phyloP scores from a whole-genome alignment of 2,329 filamentous ascomycete genomes.

The Colletotrichum aenigma region DNA sequence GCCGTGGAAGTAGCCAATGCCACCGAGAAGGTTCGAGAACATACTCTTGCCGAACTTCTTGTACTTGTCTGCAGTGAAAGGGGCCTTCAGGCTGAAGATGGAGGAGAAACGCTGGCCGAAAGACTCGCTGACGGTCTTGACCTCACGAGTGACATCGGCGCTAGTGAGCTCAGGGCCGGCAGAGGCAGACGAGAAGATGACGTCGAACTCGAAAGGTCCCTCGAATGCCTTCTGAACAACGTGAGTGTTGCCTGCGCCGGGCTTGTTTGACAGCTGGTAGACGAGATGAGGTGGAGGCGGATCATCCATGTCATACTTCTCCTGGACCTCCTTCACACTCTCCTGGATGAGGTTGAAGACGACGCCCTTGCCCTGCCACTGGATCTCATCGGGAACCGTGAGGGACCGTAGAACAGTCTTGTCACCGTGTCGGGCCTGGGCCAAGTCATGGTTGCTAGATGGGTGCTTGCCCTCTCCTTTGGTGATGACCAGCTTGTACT shows the following conservation, averaged over 20 bases:
- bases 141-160: constrained; percentile 72
- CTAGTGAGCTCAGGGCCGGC: constrained; percentile 52
- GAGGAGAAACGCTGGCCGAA: constrained; percentile 79
- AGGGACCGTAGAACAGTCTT: constrained; percentile 77
- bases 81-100: constrained; percentile 74
- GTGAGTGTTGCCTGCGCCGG: constrained; percentile 79
- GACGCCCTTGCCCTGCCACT: constrained; percentile 84
- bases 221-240: constrained; percentile 91
- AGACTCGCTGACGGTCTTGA: constrained; percentile 66
- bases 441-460: constrained; percentile 68
- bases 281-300: constrained; percentile 84
- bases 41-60: constrained; percentile 83
- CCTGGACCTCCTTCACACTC: constrained; percentile 52
- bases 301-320: constrained; percentile 58
- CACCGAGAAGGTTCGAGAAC: constrained; percentile 92
- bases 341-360: constrained; percentile 59
- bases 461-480: constrained; percentile 68
- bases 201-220: constrained; percentile 90
- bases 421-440: constrained; percentile 72
- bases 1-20: constrained; percentile 94
- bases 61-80: constrained; percentile 77
- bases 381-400: constrained; percentile 65
- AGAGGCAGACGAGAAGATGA: constrained; percentile 75
- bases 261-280: constrained; percentile 76
- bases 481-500: constrained; percentile 81